Evolutionary conservation across 2,329 filamentous ascomycete species (phyloP).

Genomic region (Ceratocystis smalleyi): DNA sequence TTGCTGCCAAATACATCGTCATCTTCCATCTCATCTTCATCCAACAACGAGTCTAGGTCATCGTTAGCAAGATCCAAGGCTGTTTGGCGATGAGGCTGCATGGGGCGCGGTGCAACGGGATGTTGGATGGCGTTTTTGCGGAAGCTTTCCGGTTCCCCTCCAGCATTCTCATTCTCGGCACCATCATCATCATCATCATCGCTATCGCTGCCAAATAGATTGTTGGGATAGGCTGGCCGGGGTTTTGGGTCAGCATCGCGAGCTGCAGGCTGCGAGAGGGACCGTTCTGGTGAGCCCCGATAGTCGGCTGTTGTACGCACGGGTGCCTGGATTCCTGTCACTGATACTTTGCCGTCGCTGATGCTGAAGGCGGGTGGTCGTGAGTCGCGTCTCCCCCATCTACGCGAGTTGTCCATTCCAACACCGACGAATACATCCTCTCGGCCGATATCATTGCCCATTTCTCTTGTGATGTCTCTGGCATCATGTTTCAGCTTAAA

Average conservation of each 20-base stretch:
- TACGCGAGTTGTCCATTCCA: constrained; percentile 11
- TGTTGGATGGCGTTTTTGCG: constrained; percentile 2
- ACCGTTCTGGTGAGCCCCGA: constrained; percentile 11
- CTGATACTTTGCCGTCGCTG: constrained; percentile 13
- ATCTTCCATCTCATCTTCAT: constrained; percentile 10
- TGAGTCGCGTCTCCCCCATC: constrained; percentile 12
- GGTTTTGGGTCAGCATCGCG: constrained; percentile 2
- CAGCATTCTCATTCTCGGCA: constrained; percentile 7
- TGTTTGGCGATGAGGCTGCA: constrained; percentile 10
- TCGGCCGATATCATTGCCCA: not conserved
- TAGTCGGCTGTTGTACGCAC: constrained; percentile 2
- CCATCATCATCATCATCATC: constrained; percentile 8
- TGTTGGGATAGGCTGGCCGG: not conserved
- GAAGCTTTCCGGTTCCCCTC: constrained; percentile 1
- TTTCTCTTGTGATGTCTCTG: not conserved
- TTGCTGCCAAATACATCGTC: constrained; percentile 7
- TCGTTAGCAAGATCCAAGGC: constrained; percentile 12
- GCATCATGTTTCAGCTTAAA: not conserved
- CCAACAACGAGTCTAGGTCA: constrained; percentile 14
- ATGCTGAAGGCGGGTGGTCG: constrained; percentile 13
- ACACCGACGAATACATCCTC: constrained; percentile 14
- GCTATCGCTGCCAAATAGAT: constrained; percentile 9
- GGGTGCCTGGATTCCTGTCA: constrained; percentile 6
- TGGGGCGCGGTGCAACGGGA: constrained; percentile 5
- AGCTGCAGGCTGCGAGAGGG: constrained; percentile 2